Evolutionary conservation across 1,139 yeast species (phyloP).

Genomic region (Yamadazyma diospyri): DNA sequence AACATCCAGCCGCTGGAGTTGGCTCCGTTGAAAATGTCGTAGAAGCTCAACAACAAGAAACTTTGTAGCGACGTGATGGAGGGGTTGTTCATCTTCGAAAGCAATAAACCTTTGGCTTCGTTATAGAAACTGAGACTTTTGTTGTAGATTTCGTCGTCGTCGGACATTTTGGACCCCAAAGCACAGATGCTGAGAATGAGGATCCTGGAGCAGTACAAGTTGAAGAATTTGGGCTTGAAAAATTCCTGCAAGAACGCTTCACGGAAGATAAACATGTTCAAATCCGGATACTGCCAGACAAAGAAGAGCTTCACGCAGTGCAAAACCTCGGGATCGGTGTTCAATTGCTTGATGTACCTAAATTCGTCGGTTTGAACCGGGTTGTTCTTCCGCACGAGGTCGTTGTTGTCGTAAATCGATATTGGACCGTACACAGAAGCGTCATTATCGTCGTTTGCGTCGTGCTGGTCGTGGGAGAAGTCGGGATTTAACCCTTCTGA

Average conservation of each 20-base stretch:
- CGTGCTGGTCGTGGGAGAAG: conserved; percentile 3
- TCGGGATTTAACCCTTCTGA: conserved; percentile 9
- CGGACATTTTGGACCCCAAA: conserved; percentile 50
- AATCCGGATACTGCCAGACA: conserved; percentile 65
- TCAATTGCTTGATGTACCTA: conserved; percentile 23
- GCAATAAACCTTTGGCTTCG: conserved; percentile 41
- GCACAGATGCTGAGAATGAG: conserved; percentile 55
- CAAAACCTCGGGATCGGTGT: conserved; percentile 41
- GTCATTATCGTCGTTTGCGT: conserved; percentile 19
- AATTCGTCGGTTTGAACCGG: conserved; percentile 21
- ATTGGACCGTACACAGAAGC: conserved; percentile 49
- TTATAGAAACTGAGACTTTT: conserved; percentile 42
- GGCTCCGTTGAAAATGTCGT: conserved; percentile 53
- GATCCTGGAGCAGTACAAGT: conserved; percentile 49
- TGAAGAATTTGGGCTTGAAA: conserved; percentile 46
- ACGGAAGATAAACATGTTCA: conserved; percentile 58
- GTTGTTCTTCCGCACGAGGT: conserved; percentile 21
- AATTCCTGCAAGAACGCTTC: conserved; percentile 62
- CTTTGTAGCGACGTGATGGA: conserved; percentile 18
- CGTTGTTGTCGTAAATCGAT: conserved; percentile 41
- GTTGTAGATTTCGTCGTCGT: conserved; percentile 34
- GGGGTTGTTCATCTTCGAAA: conserved; percentile 34
- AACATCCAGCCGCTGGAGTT: conserved; percentile 62
- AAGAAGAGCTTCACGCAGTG: conserved; percentile 55
- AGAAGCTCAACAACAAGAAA: conserved; percentile 16